Base-by-base conservation (phyloP, 768 basidiomycete genomes). In the Boletus sensibilis region DNA sequence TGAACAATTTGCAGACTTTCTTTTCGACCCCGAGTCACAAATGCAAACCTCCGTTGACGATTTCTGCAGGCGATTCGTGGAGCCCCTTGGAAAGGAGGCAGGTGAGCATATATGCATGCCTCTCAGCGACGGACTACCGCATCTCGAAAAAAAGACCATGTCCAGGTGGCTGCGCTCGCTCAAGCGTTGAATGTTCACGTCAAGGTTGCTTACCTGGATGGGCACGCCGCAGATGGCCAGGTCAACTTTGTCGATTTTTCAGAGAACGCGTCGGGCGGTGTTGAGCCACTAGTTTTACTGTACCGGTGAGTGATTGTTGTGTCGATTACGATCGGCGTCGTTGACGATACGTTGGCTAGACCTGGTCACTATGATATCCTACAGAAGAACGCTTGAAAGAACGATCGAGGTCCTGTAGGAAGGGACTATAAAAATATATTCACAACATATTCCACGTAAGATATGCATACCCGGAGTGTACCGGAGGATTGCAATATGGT, bases 321-420 rank as follows among this genome's bases (percentile, higher is more conserved):
- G 5, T 51, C 25, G 11, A 38, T 48, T 56, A 13, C 38, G 34
- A 39, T 47, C 33, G 35, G 35, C 11, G 12, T 27, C 42, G 48
- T 55, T 34, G 37, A 53, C 20, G 13, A 31, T 58, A 20, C 29
- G 40, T 57, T 48, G 52, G 13, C 13, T 55, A 92, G 92, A 47
- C 92, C 93, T 20, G 92, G 93, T 10, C 93, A 95, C 68, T 95
- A 91, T 71, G 93, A 95, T 73, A 87, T 94, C 48, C 43, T 71
- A 12, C 61, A 68, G 34, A 68, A 51, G 50, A 31, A n/a, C 0
- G 38, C 23, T 31, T 67, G 52, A 63, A 51, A 52, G 16, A 39
- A 21, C 4, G 39, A 47, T 21, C 27, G 9, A 33, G 14, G 42
- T 45, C 20, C 2, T 0, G 12, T 35, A 20, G 2, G 33, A 40